Conservation (phyloP, 1,284 basidiomycete genomes). For the Ustilago hordei region DNA sequence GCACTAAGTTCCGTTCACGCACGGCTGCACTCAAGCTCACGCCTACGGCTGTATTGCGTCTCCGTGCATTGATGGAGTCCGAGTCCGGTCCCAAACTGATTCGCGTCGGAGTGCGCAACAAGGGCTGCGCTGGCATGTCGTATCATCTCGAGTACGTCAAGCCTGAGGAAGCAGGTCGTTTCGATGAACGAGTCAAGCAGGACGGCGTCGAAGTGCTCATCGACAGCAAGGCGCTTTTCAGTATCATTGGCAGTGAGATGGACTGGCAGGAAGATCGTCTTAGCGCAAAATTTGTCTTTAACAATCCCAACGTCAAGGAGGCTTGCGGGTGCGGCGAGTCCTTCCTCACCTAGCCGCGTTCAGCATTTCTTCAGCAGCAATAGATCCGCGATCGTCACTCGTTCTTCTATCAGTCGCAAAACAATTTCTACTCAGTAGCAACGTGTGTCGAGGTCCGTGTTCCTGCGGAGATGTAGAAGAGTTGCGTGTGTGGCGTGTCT, state of each 20-base stretch:
- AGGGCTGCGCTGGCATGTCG: constrained; percentile 97
- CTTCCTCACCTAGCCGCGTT: constrained; percentile 69
- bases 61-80: constrained; percentile 75
- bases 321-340: constrained; percentile 94
- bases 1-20: constrained; percentile 55
- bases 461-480: background rate
- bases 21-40: constrained; percentile 69
- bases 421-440: background rate
- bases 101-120: constrained; percentile 94
- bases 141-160: constrained; percentile 96
- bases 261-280: constrained; percentile 85
- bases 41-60: constrained; percentile 77
- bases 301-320: constrained; percentile 79
- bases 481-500: constrained; percentile 11
- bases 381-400: constrained; percentile 1
- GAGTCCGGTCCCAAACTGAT: constrained; percentile 87
- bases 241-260: constrained; percentile 98
- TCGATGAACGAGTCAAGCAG: constrained; percentile 93
- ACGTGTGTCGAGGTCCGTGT: too few relatives aligned
- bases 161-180: constrained; percentile 77
- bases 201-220: constrained; percentile 84
- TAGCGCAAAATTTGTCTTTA: constrained; percentile 86
- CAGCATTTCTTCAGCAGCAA: background rate
- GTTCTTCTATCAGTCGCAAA: background rate
- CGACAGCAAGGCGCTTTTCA: constrained; percentile 96